Evolutionary conservation across 2,329 filamentous ascomycete genomes (phyloP), one percentile per base, ranked within the genome.

Genomic region (Periconia sp.): DNA sequence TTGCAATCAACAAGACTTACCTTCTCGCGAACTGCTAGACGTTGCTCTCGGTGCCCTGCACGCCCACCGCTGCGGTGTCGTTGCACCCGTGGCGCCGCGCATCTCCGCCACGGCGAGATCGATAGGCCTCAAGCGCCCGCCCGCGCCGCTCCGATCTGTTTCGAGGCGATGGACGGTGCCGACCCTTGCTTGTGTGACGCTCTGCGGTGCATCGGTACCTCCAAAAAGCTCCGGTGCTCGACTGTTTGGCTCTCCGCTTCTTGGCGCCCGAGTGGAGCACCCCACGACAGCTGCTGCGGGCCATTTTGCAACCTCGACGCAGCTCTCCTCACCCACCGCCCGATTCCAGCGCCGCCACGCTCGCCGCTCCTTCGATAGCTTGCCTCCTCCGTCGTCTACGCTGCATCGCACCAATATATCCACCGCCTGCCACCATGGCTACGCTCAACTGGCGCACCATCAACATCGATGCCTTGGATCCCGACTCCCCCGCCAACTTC

Each of bases 401-500:
- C 29, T 18, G 21, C 4, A 36, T 21, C 13, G 24, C 17, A 25
- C 50, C 29, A 48, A 46, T 48, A 43, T 37, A 18, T 16, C 21
- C 10, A 13, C 48, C 35, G 35, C 24, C 50, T 34, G 25, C 46
- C 58, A 52, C 47, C 48, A 77, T 76, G 75, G 71, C 75, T 29
- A 62, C 69, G 40, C 70, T 82, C 73, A 85, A 86, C 69, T 86
- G 82, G 76, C 89, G 92, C 72, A 96, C 90, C 56, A 94, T 96
- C 80, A 90, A 96, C 80, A 87, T 96, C 71, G 92, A 96, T 70
- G 86, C 87, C 58, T 82, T 95, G 61, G 88, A 94, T 71, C 89
- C 92, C 46, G 92, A 97, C 73, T 94, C 90, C 61, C 83, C 88
- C 56, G 77, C 84, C 73, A 97, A 96, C 82, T 97, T 97, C 76